A percentile compares a stretch with the other conserved stretches of the same genome.
Conservation (phyloP, 1,284 basidiomycete species). For the Fomitopsis pinicola region DNA sequence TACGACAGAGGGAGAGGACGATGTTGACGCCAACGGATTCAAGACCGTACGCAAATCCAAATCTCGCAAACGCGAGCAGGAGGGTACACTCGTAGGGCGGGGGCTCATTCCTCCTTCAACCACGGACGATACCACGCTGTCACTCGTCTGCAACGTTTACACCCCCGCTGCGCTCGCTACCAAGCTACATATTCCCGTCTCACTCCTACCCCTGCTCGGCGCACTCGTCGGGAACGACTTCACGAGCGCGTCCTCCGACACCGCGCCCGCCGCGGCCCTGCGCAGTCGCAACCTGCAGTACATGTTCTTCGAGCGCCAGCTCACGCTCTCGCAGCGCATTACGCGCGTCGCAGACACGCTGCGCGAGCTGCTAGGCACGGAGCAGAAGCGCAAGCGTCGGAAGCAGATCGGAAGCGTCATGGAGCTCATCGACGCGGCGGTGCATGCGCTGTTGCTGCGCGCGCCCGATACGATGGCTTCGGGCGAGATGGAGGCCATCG, state of each 20-base stretch:
- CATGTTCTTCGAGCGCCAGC: conserved; percentile 63
- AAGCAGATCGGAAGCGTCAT: conserved; percentile 61
- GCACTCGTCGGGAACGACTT: conserved; percentile 88
- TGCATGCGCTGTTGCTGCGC: conserved; percentile 53
- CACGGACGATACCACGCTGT: conserved; percentile 29
- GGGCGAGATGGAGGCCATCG: conserved; percentile 59
- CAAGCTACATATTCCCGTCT: conserved; percentile 48
- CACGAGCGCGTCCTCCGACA: conserved; percentile 31
- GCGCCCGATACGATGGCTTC: conserved; percentile 42
- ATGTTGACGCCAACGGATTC: conserved; percentile 52
- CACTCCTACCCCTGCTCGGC: conserved; percentile 80
- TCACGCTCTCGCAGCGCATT: conserved; percentile 55
- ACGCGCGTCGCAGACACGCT: conserved; percentile 52
- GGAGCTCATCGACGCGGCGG: conserved; percentile 68
- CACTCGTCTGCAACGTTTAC: conserved; percentile 56
- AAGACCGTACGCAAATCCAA: conserved; percentile 46
- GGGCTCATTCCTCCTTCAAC: conserved; percentile 55
- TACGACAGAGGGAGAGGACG: conserved; percentile 26
- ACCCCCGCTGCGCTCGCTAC: conserved; percentile 51
- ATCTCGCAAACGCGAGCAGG: conserved; percentile 30
- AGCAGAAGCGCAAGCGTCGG: conserved; percentile 40
- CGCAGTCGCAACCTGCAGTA: conserved; percentile 42
- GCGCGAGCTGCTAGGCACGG: conserved; percentile 43
- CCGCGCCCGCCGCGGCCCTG: conserved; percentile 22
- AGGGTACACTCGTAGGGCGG: conserved; percentile 23